Base-by-base conservation (phyloP, 352 stramenopile species). In the Globisporangium nagaii region DNA sequence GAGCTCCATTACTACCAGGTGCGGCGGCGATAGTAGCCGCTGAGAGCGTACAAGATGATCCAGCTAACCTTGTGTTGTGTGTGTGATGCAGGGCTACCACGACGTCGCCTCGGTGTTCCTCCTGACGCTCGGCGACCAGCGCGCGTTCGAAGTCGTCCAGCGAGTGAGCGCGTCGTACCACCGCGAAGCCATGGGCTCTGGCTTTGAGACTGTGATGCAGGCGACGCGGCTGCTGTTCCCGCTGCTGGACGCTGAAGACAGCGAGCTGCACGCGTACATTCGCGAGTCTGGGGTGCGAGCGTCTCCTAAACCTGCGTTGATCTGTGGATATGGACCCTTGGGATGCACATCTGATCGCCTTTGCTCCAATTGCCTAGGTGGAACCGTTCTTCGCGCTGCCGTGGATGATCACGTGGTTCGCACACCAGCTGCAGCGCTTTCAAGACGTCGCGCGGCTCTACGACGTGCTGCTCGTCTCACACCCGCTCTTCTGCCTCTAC, bases 321-420 rank as follows among this genome's bases (percentile, higher is more conserved):
- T n/a, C n/a, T n/a, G n/a, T n/a, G n/a, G n/a, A n/a, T n/a, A n/a
- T n/a, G n/a, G n/a, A n/a, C n/a, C n/a, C n/a, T n/a, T n/a, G n/a
- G n/a, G n/a, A n/a, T n/a, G n/a, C n/a, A n/a, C n/a, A n/a, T n/a
- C n/a, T n/a, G n/a, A n/a, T n/a, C n/a, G 15, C 13, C 25, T 25
- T 42, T 20, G n/a, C 9, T 15, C n/a, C 25, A 25, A 17, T 74
- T 52, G 53, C 60, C 10, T 58, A 90, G 73, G 93, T 98, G 59
- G 92, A 98, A 66, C 90, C 91, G 17, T 98, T 95, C 56, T 98
- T 98, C 70, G 86, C 80, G 15, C 58, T 98, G 2, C 83, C 81
- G 35, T 98, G 93, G 93, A 77, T 98, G 49, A 91, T 98, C 51
- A 98, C 93, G 31, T 98, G 93, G 92, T 98, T 98, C 64, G 73